Percentiles rank a stretch among this genome's conserved stretches.
Conservation (phyloP, 192 early-diverging fungal genomes). For the Backusella liffmaniae region DNA sequence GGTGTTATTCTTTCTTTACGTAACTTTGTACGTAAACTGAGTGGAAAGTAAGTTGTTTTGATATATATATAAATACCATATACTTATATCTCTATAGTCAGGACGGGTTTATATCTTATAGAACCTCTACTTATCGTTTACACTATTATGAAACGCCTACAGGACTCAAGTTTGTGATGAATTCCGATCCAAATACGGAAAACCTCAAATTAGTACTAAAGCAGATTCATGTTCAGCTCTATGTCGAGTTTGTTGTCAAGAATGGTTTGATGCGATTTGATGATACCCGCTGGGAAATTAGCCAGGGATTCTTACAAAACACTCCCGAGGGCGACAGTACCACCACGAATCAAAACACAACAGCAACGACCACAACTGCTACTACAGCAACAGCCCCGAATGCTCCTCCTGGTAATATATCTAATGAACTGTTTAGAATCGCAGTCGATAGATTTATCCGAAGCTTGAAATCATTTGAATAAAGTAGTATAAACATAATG, state of each 20-base stretch:
- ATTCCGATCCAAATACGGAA: constrained; percentile 70
- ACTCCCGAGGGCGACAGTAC: not conserved
- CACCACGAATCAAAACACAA: not conserved
- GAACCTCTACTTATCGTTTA: constrained; percentile 82
- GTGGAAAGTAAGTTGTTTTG: constrained; percentile 40
- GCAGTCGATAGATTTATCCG: constrained; percentile 55
- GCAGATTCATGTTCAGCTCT: constrained; percentile 83
- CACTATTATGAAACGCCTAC: constrained; percentile 91
- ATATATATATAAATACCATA: not conserved
- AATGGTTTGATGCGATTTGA: constrained; percentile 76
- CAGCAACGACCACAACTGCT: constrained; percentile 1
- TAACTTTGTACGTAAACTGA: constrained; percentile 86
- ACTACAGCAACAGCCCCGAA: not conserved
- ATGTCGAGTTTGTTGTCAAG: constrained; percentile 92
- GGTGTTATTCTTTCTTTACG: constrained; percentile 90
- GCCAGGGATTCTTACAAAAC: constrained; percentile 20
- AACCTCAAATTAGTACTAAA: constrained; percentile 69
- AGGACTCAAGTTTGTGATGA: constrained; percentile 85
- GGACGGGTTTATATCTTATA: constrained; percentile 73
- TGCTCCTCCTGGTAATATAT: constrained; percentile 46
- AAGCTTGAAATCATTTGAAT: constrained; percentile 52
- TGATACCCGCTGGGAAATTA: constrained; percentile 45
- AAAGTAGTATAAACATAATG: constrained; percentile 9
- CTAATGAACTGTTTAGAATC: constrained; percentile 52
- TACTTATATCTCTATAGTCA: constrained; percentile 26